Evolutionary conservation across 2,329 filamentous ascomycete genomes (phyloP).

Genomic region (Biscogniauxia sp.): DNA sequence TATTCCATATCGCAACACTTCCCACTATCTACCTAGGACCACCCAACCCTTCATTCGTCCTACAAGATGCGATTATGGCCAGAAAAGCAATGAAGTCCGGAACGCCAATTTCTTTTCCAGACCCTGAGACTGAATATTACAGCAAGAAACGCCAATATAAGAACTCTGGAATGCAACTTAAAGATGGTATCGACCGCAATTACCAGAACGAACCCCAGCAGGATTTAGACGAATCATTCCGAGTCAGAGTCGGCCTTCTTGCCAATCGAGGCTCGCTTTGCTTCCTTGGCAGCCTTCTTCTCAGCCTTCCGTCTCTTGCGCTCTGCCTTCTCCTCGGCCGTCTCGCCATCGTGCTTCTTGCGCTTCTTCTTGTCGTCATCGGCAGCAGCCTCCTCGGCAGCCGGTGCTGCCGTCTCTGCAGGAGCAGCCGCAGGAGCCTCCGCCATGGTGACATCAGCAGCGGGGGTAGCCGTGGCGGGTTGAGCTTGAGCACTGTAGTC

Average conservation of each 20-base stretch:
- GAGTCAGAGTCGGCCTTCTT: constrained; percentile 53
- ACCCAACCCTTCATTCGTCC: constrained; percentile 9
- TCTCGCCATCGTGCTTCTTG: constrained; percentile 78
- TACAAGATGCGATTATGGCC: constrained; percentile 11
- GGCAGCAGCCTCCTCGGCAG: constrained; percentile 42
- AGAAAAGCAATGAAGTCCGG: constrained; percentile 19
- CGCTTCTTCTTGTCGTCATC: constrained; percentile 73
- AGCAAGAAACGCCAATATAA: constrained; percentile 23
- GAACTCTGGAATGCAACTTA: constrained; percentile 12
- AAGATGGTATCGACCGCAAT: constrained; percentile 28
- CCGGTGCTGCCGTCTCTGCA: constrained; percentile 31
- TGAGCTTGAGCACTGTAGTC: constrained; percentile 68
- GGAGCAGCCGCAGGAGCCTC: constrained; percentile 41
- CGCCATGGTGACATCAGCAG: constrained; percentile 42
- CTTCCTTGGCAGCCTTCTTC: constrained; percentile 57
- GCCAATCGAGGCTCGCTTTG: constrained; percentile 53
- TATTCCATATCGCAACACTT: constrained; percentile 9
- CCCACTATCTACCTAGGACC: constrained; percentile 17
- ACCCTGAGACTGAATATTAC: constrained; percentile 28
- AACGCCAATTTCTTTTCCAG: constrained; percentile 28
- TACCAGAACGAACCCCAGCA: constrained; percentile 14
- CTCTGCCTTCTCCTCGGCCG: constrained; percentile 64
- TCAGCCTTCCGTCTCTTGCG: constrained; percentile 59
- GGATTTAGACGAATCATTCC: constrained; percentile 35
- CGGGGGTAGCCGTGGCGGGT: constrained; percentile 42